Conservation (phyloP, 2,329 filamentous ascomycete genomes). For the Pseudocercospora vitis region DNA sequence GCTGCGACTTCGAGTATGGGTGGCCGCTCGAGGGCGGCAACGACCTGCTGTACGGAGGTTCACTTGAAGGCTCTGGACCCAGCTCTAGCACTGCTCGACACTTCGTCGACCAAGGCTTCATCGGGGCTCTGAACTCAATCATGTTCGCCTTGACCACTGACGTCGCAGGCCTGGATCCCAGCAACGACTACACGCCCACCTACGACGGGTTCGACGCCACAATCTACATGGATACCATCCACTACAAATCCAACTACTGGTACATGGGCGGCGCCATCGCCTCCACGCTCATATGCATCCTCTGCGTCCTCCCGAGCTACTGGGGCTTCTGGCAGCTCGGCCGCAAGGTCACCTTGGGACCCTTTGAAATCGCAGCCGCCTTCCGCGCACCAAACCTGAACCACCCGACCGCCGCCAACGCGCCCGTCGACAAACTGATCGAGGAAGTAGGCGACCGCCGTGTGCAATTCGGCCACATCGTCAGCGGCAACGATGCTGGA, state of each 20-base stretch:
- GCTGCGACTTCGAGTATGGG: conserved; percentile 19
- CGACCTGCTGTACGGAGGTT: conserved; percentile 1
- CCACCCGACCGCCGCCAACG: conserved; percentile 10
- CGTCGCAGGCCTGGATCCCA: neutral
- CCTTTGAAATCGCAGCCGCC: conserved; percentile 40
- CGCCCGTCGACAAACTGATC: conserved; percentile 11
- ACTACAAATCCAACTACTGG: conserved; percentile 32
- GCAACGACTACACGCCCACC: neutral
- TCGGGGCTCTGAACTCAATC: conserved; percentile 20
- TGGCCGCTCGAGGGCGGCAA: neutral
- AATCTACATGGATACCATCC: conserved; percentile 13
- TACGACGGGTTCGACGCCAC: neutral
- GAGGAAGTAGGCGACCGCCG: conserved; percentile 11
- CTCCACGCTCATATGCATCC: conserved; percentile 34
- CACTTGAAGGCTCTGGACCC: neutral
- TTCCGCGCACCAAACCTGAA: conserved; percentile 32
- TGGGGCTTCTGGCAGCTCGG: conserved; percentile 35
- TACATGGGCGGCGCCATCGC: conserved; percentile 36
- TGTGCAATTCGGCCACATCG: conserved; percentile 19
- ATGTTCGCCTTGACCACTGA: conserved; percentile 19
- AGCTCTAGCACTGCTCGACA: neutral
- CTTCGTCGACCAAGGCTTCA: neutral
- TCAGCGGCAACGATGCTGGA: conserved; percentile 13
- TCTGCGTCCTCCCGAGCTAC: conserved; percentile 37
- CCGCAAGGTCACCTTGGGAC: conserved; percentile 32